A percentile compares a stretch with the other conserved stretches of the same genome.
Evolutionary conservation across 768 basidiomycete species (phyloP).

Genomic region (Strobilomyces confusus): DNA sequence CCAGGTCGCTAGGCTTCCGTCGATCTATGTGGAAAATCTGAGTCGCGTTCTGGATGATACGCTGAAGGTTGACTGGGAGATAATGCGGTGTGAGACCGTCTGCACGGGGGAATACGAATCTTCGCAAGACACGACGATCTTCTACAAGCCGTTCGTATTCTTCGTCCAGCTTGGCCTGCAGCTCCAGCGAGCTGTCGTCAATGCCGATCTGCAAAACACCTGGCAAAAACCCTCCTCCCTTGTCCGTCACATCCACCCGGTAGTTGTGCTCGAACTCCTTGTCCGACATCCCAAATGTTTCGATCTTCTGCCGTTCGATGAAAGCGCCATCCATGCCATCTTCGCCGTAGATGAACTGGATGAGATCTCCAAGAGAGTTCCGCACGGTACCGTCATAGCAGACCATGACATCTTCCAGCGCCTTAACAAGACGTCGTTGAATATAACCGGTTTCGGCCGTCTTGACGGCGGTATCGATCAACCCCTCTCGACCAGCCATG

Average conservation of each 20-base stretch:
- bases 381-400: slow-evolving; percentile 97
- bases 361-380: slow-evolving; percentile 93
- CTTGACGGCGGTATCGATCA: slow-evolving; percentile 99
- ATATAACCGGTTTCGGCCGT: slow-evolving; percentile 99
- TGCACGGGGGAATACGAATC: slow-evolving; percentile 76
- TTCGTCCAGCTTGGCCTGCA: slow-evolving; percentile 83
- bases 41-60: slow-evolving; percentile 91
- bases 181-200: slow-evolving; percentile 75
- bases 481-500: slow-evolving; percentile 98
- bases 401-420: slow-evolving; percentile 95
- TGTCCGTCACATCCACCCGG: slow-evolving; percentile 91
- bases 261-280: slow-evolving; percentile 86
- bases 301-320: slow-evolving; percentile 93
- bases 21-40: slow-evolving; percentile 98
- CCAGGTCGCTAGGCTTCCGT: slow-evolving; percentile 89
- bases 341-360: slow-evolving; percentile 97
- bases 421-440: slow-evolving; percentile 96
- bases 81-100: slow-evolving; percentile 74
- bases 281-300: slow-evolving; percentile 80
- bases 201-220: slow-evolving; percentile 84
- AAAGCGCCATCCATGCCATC: slow-evolving; percentile 99
- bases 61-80: slow-evolving; percentile 92
- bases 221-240: slow-evolving; percentile 70
- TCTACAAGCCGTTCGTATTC: slow-evolving; percentile 61
- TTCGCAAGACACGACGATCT: slow-evolving; percentile 77